phyloP scores from a whole-genome alignment of 257 asterid genomes.

The Scutellaria minor region DNA sequence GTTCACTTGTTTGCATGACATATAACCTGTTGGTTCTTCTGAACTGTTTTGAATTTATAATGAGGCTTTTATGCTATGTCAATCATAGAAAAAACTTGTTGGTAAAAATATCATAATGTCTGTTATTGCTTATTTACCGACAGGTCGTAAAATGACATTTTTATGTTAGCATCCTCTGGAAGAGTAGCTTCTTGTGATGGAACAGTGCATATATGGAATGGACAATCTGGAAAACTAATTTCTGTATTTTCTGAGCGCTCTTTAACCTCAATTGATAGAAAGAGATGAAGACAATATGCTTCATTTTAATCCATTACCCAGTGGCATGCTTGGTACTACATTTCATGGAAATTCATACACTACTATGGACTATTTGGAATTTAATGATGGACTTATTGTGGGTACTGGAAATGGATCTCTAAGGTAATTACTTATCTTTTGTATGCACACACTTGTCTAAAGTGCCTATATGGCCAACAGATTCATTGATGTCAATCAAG shows the following conservation, averaged over 20 bases:
- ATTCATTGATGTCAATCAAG: constrained; percentile 87
- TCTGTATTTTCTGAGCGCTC: constrained; percentile 81
- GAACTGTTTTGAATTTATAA: constrained; percentile 2
- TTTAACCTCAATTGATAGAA: constrained; percentile 50
- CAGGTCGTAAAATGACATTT: constrained; percentile 89
- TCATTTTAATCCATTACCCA: constrained; percentile 73
- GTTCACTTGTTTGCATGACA: constrained; percentile 25
- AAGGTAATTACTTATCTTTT: constrained; percentile 55
- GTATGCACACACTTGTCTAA: constrained; percentile 27
- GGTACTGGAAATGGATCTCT: constrained; percentile 97
- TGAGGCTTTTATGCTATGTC: constrained; percentile 13
- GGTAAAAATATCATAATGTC: constrained; percentile 23
- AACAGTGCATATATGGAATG: constrained; percentile 92
- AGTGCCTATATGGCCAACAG: constrained; percentile 47
- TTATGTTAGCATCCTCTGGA: constrained; percentile 75
- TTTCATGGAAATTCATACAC: constrained; percentile 88
- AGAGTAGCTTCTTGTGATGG: constrained; percentile 99
- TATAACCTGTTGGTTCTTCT: constrained; percentile 14
- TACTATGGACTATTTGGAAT: constrained; percentile 81
- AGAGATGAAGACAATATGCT: constrained; percentile 76
- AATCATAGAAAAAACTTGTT: constrained; percentile 14
- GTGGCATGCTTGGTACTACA: constrained; percentile 77
- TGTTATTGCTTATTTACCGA: constrained; percentile 30
- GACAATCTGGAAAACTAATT: constrained; percentile 78
- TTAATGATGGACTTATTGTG: constrained; percentile 64